phyloP scores from a whole-genome alignment of 345 rosid species.

The Euphorbia tirucalli region DNA sequence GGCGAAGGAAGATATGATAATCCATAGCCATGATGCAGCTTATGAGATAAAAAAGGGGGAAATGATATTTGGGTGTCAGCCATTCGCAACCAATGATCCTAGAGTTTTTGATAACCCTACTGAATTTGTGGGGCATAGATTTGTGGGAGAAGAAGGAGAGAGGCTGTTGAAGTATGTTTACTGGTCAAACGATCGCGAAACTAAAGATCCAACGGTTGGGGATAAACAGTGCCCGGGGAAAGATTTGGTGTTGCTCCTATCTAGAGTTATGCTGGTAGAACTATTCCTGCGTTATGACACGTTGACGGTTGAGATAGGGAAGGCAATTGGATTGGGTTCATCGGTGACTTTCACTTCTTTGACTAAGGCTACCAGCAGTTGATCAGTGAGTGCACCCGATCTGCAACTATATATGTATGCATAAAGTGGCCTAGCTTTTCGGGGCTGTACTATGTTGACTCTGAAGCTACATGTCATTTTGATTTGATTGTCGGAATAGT shows the following conservation, averaged over 20 bases:
- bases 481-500: no score
- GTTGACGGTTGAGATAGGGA: constrained; percentile 27
- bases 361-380: constrained; percentile 24
- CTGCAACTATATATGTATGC: no score
- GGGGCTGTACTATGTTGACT: no score
- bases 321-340: constrained; percentile 17
- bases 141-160: constrained; percentile 42
- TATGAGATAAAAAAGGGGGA: constrained; percentile 47
- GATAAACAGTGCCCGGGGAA: constrained; percentile 55
- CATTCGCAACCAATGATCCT: constrained; percentile 46
- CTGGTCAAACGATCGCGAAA: constrained; percentile 55
- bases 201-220: constrained; percentile 35
- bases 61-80: constrained; percentile 51
- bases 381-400: neutral
- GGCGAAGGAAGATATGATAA: constrained; percentile 39
- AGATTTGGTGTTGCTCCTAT: constrained; percentile 44
- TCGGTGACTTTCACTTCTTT: constrained; percentile 42
- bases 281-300: constrained; percentile 52
- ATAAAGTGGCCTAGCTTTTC: no score
- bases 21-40: constrained; percentile 43
- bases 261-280: constrained; percentile 43
- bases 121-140: constrained; percentile 42
- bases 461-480: no score
- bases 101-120: constrained; percentile 36
- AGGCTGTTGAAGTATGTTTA: constrained; percentile 43